These are phyloP conservation scores for Colletotrichum gigasporum DNA, from an alignment of 2,329 filamentous ascomycete species.

Conservation along the genomic window DNA sequence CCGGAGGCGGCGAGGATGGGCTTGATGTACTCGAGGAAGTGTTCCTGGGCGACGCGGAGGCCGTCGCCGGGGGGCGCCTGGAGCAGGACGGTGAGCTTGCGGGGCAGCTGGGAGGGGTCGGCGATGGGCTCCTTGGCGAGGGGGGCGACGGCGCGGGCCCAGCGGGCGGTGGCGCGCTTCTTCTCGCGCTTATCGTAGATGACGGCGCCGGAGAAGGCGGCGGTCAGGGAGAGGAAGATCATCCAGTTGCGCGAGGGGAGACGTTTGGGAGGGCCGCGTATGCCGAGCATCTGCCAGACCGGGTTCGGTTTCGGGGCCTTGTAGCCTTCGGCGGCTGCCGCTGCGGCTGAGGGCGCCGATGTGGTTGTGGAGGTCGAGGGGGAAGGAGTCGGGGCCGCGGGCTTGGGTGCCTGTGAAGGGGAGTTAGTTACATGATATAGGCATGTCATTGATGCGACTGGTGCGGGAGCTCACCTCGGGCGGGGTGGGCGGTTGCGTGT, in stretches of 20 bases:
- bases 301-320: conserved; percentile 70
- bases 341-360: conserved; percentile 35
- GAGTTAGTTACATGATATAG: conserved; percentile 7
- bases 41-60: conserved; percentile 85
- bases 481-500: conserved; percentile 34
- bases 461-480: conserved; percentile 28
- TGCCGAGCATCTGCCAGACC: conserved; percentile 80
- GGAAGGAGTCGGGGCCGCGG: not conserved
- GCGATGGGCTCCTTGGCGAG: conserved; percentile 81
- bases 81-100: conserved; percentile 87
- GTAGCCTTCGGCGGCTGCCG: conserved; percentile 40
- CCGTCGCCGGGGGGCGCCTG: conserved; percentile 88
- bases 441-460: not conserved
- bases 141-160: conserved; percentile 86
- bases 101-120: conserved; percentile 74
- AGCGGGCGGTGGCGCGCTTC: conserved; percentile 84
- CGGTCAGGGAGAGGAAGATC: conserved; percentile 87
- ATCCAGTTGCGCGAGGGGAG: conserved; percentile 97
- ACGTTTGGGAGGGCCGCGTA: conserved; percentile 84
- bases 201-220: conserved; percentile 80
- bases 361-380: not conserved
- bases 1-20: conserved; percentile 89
- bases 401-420: conserved; percentile 8
- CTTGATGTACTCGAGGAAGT: conserved; percentile 96
- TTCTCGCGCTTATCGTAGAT: conserved; percentile 95